A percentile compares a stretch with the other conserved stretches of the same genome.
Evolutionary conservation across 192 early-diverging fungal genomes (phyloP).

Genomic region (Chytriomyces confervae): DNA sequence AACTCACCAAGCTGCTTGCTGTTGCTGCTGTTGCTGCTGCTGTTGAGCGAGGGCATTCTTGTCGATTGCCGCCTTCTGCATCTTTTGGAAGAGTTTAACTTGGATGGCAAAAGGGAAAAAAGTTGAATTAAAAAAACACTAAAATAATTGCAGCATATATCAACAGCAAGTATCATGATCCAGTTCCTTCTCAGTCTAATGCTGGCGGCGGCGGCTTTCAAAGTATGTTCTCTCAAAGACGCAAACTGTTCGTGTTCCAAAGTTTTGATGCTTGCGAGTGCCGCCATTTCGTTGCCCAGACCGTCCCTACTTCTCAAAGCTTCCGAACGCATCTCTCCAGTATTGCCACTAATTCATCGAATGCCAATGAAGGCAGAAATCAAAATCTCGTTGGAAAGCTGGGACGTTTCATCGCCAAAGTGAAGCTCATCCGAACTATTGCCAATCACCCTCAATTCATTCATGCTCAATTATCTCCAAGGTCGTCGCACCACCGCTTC

Average conservation of each 20-base stretch:
- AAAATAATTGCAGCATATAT: too few species aligned
- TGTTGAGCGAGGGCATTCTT: too few species aligned
- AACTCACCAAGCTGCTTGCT: too few species aligned
- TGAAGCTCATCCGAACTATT: too few species aligned
- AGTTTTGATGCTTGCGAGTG: too few species aligned
- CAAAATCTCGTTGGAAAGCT: background rate
- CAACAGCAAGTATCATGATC: background rate
- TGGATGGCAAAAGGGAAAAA: background rate
- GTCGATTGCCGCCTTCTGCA: too few species aligned
- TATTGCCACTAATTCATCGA: background rate
- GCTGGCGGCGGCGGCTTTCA: background rate
- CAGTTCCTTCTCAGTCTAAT: background rate
- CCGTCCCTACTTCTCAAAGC: background rate
- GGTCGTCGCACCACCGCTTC: constrained; percentile 8
- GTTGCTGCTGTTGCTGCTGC: too few species aligned
- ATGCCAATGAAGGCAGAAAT: background rate
- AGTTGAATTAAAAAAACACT: background rate
- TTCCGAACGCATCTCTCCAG: background rate
- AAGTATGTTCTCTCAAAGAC: too few species aligned
- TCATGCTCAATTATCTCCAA: background rate
- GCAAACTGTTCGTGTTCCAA: too few species aligned
- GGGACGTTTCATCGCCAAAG: background rate
- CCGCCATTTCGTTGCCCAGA: background rate
- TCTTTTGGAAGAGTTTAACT: background rate
- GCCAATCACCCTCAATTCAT: too few species aligned